phyloP scores from a whole-genome alignment of 306 rosid genomes.

The Rosa multiflora region DNA sequence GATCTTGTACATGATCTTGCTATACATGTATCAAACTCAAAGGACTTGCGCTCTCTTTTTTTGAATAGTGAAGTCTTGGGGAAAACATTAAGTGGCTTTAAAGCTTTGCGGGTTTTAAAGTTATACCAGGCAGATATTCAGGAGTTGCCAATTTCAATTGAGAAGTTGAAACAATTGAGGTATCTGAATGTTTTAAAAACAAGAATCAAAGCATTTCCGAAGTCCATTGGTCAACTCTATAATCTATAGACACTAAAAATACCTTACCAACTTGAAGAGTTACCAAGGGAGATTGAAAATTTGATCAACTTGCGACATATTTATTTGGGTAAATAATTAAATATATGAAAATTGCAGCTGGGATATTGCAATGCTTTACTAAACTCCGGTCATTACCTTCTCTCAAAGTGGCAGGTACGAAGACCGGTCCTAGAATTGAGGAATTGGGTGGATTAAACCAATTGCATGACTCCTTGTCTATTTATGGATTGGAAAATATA shows the following conservation, averaged over 20 bases:
- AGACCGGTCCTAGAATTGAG: not conserved
- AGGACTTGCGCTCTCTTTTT: not conserved
- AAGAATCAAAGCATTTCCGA: not conserved
- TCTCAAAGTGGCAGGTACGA: not conserved
- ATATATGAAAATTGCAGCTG: not conserved
- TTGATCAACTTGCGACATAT: constrained; percentile 10
- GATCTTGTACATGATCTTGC: constrained; percentile 3
- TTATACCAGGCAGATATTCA: not conserved
- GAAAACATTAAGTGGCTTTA: not conserved
- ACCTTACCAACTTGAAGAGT: not conserved
- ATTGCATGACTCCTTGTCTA: not conserved
- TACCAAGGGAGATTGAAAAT: not conserved
- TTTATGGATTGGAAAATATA: not conserved
- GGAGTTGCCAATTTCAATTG: not conserved
- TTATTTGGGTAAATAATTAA: not conserved
- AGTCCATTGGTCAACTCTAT: not conserved
- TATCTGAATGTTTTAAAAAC: not conserved
- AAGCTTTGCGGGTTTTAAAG: not conserved
- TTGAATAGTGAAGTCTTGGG: too few relatives aligned
- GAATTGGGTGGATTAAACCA: not conserved
- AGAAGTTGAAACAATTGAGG: not conserved
- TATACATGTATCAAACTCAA: not conserved
- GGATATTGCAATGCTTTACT: not conserved
- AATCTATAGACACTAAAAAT: not conserved
- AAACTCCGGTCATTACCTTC: not conserved